A percentile compares a stretch with the other conserved stretches of the same genome.
These are phyloP conservation scores for Allomyces arbusculus DNA, from an alignment of 192 early-diverging fungal genomes.

Conservation along the genomic window DNA sequence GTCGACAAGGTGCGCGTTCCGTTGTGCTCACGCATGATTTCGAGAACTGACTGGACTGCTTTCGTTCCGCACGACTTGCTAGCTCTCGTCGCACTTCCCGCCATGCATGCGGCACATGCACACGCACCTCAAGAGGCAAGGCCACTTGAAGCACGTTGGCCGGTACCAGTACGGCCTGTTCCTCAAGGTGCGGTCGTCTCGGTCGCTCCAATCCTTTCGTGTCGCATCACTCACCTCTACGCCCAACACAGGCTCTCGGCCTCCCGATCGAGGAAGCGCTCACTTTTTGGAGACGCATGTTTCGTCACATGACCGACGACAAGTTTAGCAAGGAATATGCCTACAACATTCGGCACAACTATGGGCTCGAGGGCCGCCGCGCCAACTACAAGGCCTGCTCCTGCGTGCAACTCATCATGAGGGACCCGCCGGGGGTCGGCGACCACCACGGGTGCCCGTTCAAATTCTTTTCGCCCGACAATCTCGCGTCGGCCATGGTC, in stretches of 20 bases:
- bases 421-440: slow-evolving; percentile 50
- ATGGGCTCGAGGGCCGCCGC: slow-evolving; percentile 83
- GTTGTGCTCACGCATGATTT: not conserved
- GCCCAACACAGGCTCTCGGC: slow-evolving; percentile 42
- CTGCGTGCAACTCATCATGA: slow-evolving; percentile 72
- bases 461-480: slow-evolving; percentile 48
- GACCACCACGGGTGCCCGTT: slow-evolving; percentile 96
- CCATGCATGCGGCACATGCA: slow-evolving; percentile 81
- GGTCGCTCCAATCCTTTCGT: not conserved
- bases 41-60: not conserved
- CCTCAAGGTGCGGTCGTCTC: slow-evolving; percentile 38
- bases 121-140: slow-evolving; percentile 39
- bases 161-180: slow-evolving; percentile 86
- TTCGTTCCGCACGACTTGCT: not conserved
- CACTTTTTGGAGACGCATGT: slow-evolving; percentile 74
- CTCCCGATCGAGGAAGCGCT: slow-evolving; percentile 74
- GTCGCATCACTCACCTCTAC: not conserved
- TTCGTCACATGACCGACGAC: slow-evolving; percentile 58
- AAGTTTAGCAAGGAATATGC: slow-evolving; percentile 83
- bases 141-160: slow-evolving; percentile 67
- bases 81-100: slow-evolving; percentile 56
- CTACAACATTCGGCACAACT: slow-evolving; percentile 90
- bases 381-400: slow-evolving; percentile 51
- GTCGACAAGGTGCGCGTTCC: slow-evolving; percentile 27
- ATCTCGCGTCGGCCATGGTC: slow-evolving; percentile 36